Conservation (phyloP, 805 yeast genomes). For the Ogataea paraovalis region DNA sequence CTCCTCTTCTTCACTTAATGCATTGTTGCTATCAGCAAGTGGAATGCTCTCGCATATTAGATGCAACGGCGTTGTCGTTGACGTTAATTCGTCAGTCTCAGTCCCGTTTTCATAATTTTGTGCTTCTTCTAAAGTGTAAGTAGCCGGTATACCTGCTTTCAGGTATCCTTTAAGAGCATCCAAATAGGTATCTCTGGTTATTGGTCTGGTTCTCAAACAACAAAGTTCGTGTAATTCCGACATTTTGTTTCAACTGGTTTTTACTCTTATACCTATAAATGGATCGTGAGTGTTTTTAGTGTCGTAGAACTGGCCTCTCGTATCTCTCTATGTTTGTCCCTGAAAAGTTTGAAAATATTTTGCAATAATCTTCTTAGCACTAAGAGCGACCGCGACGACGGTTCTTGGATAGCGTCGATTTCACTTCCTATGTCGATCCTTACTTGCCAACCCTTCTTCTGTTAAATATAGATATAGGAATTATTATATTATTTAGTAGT, state of each 20-base stretch:
- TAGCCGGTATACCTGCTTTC: slow-evolving; percentile 70
- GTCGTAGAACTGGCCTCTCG: too few relatives aligned
- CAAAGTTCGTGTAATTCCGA: slow-evolving; percentile 71
- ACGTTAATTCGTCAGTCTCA: slow-evolving; percentile 31
- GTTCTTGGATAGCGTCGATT: too few relatives aligned
- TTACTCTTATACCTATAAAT: too few relatives aligned
- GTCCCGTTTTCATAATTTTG: slow-evolving; percentile 46
- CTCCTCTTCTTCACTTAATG: slow-evolving; percentile 35
- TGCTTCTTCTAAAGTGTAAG: slow-evolving; percentile 77
- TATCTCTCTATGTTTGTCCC: too few relatives aligned
- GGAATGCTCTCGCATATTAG: slow-evolving; percentile 54
- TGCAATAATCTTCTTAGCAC: too few relatives aligned
- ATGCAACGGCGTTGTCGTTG: slow-evolving; percentile 79
- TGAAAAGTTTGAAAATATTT: too few relatives aligned
- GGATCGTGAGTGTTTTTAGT: too few relatives aligned
- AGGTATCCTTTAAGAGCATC: slow-evolving; percentile 43
- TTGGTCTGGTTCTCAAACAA: slow-evolving; percentile 47
- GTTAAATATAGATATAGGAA: too few relatives aligned
- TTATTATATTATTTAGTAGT: too few relatives aligned
- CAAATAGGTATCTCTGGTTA: slow-evolving; percentile 40
- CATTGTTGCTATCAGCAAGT: slow-evolving; percentile 24
- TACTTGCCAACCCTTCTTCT: too few relatives aligned
- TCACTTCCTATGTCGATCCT: too few relatives aligned
- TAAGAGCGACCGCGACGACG: too few relatives aligned
- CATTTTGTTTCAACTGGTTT: slow-evolving; percentile 43